Base-by-base conservation (phyloP, 2,329 filamentous ascomycete genomes). In the Tolypocladium album region DNA sequence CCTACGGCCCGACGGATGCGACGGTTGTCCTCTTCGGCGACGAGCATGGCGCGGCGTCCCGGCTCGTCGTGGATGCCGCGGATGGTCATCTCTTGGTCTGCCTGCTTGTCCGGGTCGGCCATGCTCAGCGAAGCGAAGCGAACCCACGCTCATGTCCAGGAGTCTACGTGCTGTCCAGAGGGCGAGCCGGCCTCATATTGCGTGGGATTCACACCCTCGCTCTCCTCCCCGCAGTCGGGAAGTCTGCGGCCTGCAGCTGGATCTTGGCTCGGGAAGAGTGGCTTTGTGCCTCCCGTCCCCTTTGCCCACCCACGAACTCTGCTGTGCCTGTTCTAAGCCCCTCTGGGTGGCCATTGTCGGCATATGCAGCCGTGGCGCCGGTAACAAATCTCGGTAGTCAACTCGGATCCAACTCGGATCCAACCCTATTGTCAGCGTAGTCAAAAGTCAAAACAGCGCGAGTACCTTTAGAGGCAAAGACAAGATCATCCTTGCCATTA, bases 1-100 rank as follows among this genome's bases (percentile, higher is more conserved):
- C 58, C 4, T 57, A 60, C 59, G 31, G 43, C 27, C n/a, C 55
- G 55, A 20, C 59, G 27, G 5, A 60, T 57, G 42, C 59, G 59
- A 8, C 15, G 43, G 24, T 47, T 52, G 24, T 39, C 59, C 36
- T 27, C 55, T 2, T 40, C 34, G 24, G 47, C 5, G 17, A 55
- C 47, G n/a, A 13, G n/a, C 2, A 40, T 15, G 34, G 27, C 55
- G 34, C 55, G 11, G 24, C 6, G 15, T 11, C 38, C 38, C n/a
- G 24, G 55, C 55, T 20, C 55, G 5, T 20, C 55, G 22, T 11
- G 4, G 7, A 36, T 36, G 34, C 11, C 22, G 3, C 2, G 38
- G 17, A 58, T 22, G 31, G 47, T 24, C 57, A 24, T 39, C 38
- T 55, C 38, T 24, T 55, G 45, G 7, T 36, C 57, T 40, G 27